These are phyloP conservation scores for Leersia perrieri DNA, from an alignment of 176 grass and related monocot genomes.

Conservation along the genomic window DNA sequence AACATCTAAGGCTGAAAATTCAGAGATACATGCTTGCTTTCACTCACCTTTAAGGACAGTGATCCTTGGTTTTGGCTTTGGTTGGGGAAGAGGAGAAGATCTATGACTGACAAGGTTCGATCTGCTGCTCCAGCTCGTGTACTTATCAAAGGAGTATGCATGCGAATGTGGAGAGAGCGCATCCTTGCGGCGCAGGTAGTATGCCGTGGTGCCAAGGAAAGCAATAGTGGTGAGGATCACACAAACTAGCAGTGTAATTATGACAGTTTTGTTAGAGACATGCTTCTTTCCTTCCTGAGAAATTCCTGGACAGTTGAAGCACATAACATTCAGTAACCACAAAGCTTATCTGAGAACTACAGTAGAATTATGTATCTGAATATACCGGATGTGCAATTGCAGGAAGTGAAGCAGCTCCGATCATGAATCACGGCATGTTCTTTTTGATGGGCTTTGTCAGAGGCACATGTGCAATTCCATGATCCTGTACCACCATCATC, in stretches of 20 bases:
- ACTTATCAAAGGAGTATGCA: constrained; percentile 62
- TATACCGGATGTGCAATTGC: constrained; percentile 89
- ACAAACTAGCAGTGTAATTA: constrained; percentile 70
- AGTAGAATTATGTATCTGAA: neutral
- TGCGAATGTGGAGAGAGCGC: constrained; percentile 40
- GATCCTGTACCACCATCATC: constrained; percentile 25
- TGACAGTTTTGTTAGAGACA: constrained; percentile 53
- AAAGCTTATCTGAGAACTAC: neutral
- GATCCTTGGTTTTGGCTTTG: constrained; percentile 32
- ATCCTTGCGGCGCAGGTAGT: constrained; percentile 77
- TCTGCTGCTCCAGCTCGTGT: constrained; percentile 75
- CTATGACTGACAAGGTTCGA: constrained; percentile 75
- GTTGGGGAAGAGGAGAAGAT: constrained; percentile 48
- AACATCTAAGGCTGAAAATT: neutral
- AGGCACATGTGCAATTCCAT: constrained; percentile 83
- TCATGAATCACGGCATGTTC: constrained; percentile 15
- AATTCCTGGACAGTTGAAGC: constrained; percentile 41
- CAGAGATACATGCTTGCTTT: neutral
- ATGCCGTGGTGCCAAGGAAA: constrained; percentile 47
- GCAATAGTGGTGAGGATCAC: constrained; percentile 64
- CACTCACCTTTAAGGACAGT: constrained; percentile 51
- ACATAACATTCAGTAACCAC: constrained; percentile 26
- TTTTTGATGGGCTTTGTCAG: constrained; percentile 3
- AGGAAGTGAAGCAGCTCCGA: constrained; percentile 68
- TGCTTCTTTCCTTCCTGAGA: constrained; percentile 43